Evolutionary conservation across 768 basidiomycete genomes (phyloP).

Genomic region (Russula earlei): DNA sequence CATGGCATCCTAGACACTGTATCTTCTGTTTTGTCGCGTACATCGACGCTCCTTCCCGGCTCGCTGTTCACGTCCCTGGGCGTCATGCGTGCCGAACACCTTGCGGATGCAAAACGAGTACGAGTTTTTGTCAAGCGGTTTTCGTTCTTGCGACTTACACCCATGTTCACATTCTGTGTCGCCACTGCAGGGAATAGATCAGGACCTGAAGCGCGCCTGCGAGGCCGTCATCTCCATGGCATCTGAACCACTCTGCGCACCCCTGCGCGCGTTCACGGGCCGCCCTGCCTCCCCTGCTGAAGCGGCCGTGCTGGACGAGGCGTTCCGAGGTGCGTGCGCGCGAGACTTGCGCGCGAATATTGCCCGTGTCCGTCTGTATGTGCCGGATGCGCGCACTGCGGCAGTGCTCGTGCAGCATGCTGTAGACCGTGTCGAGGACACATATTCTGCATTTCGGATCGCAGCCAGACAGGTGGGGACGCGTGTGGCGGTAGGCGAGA

Average conservation of each 20-base stretch:
- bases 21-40: conserved; percentile 49
- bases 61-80: conserved; percentile 63
- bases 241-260: conserved; percentile 44
- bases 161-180: too few relatives aligned
- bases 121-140: conserved; percentile 18
- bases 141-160: not conserved
- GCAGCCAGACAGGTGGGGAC: conserved; percentile 42
- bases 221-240: conserved; percentile 71
- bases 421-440: conserved; percentile 62
- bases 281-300: conserved; percentile 47
- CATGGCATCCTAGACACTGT: conserved; percentile 36
- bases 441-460: conserved; percentile 67
- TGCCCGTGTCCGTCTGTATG: conserved; percentile 58
- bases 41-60: conserved; percentile 54
- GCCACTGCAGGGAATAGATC: conserved; percentile 64
- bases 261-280: conserved; percentile 57
- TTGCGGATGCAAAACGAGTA: conserved; percentile 67
- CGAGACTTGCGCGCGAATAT: conserved; percentile 47
- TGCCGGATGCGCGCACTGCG: conserved; percentile 74
- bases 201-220: conserved; percentile 75
- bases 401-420: conserved; percentile 69
- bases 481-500: conserved; percentile 26
- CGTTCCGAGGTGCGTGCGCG: conserved; percentile 47
- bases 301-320: conserved; percentile 38
- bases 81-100: conserved; percentile 52